phyloP scores from a whole-genome alignment of 257 asterid species.

The Verbena officinalis region DNA sequence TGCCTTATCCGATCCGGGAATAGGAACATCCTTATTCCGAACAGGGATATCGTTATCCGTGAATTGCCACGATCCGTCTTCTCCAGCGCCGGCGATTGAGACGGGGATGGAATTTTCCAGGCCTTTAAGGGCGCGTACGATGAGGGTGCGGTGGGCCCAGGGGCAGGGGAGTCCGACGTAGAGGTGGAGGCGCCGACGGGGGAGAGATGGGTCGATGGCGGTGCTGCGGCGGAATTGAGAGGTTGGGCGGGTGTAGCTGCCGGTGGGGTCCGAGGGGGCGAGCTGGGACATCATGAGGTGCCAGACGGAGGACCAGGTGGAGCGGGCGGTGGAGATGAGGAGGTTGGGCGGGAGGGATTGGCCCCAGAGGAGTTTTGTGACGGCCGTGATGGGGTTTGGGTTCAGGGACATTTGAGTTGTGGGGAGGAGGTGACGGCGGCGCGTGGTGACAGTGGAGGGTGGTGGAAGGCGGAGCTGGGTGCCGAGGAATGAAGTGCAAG shows the following conservation, averaged over 20 bases:
- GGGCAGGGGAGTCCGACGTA: constrained; percentile 97
- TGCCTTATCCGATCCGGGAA: constrained; percentile 62
- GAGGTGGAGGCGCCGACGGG: constrained; percentile 66
- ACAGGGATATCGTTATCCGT: constrained; percentile 12
- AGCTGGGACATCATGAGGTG: constrained; percentile 98
- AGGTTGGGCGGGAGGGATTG: constrained; percentile 86
- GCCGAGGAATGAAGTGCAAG: constrained; percentile 43
- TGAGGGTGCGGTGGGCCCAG: constrained; percentile 97
- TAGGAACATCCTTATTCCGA: constrained; percentile 27
- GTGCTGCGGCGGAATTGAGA: constrained; percentile 68
- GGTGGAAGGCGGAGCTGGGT: constrained; percentile 35
- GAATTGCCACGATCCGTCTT: constrained; percentile 87
- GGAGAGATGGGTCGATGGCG: constrained; percentile 23
- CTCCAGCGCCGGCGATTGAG: constrained; percentile 78
- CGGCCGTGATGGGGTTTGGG: constrained; percentile 57
- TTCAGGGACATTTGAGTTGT: constrained; percentile 35
- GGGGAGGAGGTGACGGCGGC: constrained; percentile 32
- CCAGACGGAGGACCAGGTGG: constrained; percentile 92
- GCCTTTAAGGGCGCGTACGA: constrained; percentile 92
- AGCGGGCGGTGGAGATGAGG: constrained; percentile 93
- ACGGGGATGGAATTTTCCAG: constrained; percentile 64
- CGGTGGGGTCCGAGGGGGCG: constrained; percentile 88
- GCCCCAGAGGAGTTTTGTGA: constrained; percentile 87
- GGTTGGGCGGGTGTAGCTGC: constrained; percentile 77
- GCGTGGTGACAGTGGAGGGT: constrained; percentile 26